phyloP scores from a whole-genome alignment of 331 rosid genomes.

The Quercus phellos region DNA sequence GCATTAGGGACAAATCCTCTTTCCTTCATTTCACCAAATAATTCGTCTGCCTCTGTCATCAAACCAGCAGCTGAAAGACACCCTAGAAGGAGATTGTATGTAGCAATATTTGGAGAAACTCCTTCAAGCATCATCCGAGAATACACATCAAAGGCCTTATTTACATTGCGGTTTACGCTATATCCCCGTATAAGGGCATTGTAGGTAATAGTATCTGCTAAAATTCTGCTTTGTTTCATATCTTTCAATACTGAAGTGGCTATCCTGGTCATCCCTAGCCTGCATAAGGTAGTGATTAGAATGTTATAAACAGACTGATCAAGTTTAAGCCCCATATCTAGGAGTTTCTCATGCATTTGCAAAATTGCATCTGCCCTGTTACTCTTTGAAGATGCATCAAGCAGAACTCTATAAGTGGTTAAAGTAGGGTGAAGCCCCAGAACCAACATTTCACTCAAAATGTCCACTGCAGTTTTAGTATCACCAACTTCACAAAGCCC shows the following conservation, averaged over 20 bases:
- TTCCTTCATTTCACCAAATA: conserved; percentile 59
- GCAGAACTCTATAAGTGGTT: conserved; percentile 52
- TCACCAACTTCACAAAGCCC: conserved; percentile 66
- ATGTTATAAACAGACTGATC: conserved; percentile 52
- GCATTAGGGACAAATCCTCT: conserved; percentile 66
- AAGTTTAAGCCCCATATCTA: conserved; percentile 58
- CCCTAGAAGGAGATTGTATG: conserved; percentile 62
- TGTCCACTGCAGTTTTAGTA: conserved; percentile 51
- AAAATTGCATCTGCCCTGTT: conserved; percentile 56
- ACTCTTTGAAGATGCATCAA: conserved; percentile 57
- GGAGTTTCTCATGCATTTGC: conserved; percentile 56
- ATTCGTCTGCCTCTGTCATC: conserved; percentile 59
- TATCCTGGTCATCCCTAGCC: conserved; percentile 73
- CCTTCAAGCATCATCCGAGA: conserved; percentile 55
- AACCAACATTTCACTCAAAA: conserved; percentile 53
- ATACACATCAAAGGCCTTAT: conserved; percentile 52
- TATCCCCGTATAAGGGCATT: conserved; percentile 74
- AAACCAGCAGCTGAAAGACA: conserved; percentile 64
- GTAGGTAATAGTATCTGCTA: conserved; percentile 56
- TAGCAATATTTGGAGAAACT: conserved; percentile 62
- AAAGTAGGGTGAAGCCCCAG: conserved; percentile 50
- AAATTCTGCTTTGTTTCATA: conserved; percentile 52
- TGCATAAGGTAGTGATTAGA: conserved; percentile 66
- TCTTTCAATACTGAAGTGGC: conserved; percentile 62
- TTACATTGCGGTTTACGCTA: conserved; percentile 58